phyloP scores from a whole-genome alignment of 768 basidiomycete species.

The Lactarius psammicola region DNA sequence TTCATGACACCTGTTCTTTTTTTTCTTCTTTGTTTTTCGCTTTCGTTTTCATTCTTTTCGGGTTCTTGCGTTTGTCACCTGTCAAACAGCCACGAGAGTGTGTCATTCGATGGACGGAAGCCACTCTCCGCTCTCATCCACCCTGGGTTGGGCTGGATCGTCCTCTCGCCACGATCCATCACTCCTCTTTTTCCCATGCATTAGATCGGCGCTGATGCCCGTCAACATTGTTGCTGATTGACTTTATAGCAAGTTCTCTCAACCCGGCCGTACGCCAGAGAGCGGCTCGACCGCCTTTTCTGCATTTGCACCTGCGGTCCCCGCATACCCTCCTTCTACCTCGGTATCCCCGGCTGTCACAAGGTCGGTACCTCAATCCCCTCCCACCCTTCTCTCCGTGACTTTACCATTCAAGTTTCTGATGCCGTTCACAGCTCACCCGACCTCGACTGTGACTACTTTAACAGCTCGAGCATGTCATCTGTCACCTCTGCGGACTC shows the following conservation, averaged over 20 bases:
- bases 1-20: not conserved
- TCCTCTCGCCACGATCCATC: slow-evolving; percentile 23
- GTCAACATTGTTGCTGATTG: slow-evolving; percentile 25
- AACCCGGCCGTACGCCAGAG: slow-evolving; percentile 15
- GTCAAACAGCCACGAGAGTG: slow-evolving; percentile 26
- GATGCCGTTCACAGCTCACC: slow-evolving; percentile 34
- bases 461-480: slow-evolving; percentile 75
- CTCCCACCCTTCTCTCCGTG: slow-evolving; percentile 9
- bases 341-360: slow-evolving; percentile 30
- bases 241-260: slow-evolving; percentile 30
- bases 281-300: slow-evolving; percentile 22
- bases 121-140: not conserved
- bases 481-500: slow-evolving; percentile 70
- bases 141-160: slow-evolving; percentile 20
- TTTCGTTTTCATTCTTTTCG: not conserved
- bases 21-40: not conserved
- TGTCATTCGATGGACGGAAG: slow-evolving; percentile 24
- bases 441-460: slow-evolving; percentile 44
- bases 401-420: slow-evolving; percentile 11
- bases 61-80: slow-evolving; percentile 21
- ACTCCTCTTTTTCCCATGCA: slow-evolving; percentile 23
- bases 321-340: slow-evolving; percentile 23
- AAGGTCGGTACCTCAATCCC: slow-evolving; percentile 16
- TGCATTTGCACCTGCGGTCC: slow-evolving; percentile 18
- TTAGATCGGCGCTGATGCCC: slow-evolving; percentile 25